Conservation (phyloP, 176 grass and related monocot genomes). For the Eleusine indica region DNA sequence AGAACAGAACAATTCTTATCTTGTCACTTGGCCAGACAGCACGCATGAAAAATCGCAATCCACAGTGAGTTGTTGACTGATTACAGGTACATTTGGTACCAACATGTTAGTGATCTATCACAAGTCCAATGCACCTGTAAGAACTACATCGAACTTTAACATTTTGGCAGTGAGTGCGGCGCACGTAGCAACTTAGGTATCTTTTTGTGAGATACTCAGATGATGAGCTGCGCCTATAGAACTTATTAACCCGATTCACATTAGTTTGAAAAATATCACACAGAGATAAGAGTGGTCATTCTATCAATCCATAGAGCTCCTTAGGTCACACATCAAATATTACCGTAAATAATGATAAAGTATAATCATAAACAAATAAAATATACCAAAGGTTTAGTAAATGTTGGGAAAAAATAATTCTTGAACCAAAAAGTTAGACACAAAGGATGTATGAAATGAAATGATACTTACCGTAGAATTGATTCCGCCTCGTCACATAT, state of each 20-base stretch:
- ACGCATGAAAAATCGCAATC: background rate
- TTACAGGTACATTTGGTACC: conserved; percentile 23
- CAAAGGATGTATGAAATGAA: too few species aligned
- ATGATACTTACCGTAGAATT: too few species aligned
- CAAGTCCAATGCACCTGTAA: background rate
- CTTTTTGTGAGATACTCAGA: background rate
- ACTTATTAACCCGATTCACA: background rate
- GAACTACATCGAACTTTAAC: background rate
- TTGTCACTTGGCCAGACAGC: background rate
- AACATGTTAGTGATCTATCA: background rate
- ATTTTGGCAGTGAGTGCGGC: background rate
- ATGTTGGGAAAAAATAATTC: too few species aligned
- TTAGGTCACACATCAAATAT: background rate
- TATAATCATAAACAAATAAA: too few species aligned
- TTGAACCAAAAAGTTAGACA: too few species aligned
- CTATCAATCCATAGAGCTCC: background rate
- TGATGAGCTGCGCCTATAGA: background rate
- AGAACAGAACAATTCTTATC: background rate
- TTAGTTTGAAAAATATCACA: background rate
- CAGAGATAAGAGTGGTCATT: background rate
- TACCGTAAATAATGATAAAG: background rate
- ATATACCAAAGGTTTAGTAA: too few species aligned
- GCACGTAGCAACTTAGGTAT: background rate
- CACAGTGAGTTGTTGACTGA: background rate
- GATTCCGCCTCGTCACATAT: too few species aligned